Percentiles rank a stretch among this genome's conserved stretches.
Conservation (phyloP, 371 early-diverging fungal genomes). For the Syncephalastrum racemosum region DNA sequence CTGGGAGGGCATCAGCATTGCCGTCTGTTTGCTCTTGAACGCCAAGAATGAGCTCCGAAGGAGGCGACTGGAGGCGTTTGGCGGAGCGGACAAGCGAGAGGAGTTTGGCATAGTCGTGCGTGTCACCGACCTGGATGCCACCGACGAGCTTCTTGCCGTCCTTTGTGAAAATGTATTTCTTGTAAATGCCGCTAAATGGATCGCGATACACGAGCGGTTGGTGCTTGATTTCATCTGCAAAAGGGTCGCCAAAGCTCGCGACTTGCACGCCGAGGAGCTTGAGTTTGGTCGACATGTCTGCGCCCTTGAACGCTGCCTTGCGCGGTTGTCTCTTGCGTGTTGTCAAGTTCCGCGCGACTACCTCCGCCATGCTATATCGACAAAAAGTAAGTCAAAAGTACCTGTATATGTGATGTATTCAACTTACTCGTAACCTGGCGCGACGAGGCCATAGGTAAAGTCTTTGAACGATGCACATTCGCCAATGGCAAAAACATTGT, state of each 20-base stretch:
- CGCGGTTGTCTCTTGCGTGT: slow-evolving; percentile 15
- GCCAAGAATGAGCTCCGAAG: slow-evolving; percentile 63
- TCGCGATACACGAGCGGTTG: slow-evolving; percentile 54
- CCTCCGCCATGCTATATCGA: slow-evolving; percentile 60
- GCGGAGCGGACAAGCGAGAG: slow-evolving; percentile 50
- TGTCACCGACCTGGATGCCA: slow-evolving; percentile 72
- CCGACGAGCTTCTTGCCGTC: slow-evolving; percentile 68
- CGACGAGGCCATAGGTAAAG: slow-evolving; percentile 62
- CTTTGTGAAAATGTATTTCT: slow-evolving; percentile 59
- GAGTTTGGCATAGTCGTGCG: slow-evolving; percentile 61
- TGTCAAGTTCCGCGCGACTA: slow-evolving; percentile 58
- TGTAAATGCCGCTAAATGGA: slow-evolving; percentile 63
- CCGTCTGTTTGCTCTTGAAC: slow-evolving; percentile 36
- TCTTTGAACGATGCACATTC: slow-evolving; percentile 56
- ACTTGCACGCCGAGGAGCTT: slow-evolving; percentile 70
- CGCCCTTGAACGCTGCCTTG: slow-evolving; percentile 46
- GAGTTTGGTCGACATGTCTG: slow-evolving; percentile 70
- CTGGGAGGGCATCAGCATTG: slow-evolving; percentile 53
- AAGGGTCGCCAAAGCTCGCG: slow-evolving; percentile 70
- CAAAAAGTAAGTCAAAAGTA: background rate
- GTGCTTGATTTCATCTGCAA: slow-evolving; percentile 39
- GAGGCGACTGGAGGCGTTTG: slow-evolving; percentile 48
- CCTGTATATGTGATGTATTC: background rate
- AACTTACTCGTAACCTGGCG: slow-evolving; percentile 62
- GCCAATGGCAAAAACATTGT: slow-evolving; percentile 64